Conservation (phyloP, 306 rosid species). For the Hylodesmum podocarpum region DNA sequence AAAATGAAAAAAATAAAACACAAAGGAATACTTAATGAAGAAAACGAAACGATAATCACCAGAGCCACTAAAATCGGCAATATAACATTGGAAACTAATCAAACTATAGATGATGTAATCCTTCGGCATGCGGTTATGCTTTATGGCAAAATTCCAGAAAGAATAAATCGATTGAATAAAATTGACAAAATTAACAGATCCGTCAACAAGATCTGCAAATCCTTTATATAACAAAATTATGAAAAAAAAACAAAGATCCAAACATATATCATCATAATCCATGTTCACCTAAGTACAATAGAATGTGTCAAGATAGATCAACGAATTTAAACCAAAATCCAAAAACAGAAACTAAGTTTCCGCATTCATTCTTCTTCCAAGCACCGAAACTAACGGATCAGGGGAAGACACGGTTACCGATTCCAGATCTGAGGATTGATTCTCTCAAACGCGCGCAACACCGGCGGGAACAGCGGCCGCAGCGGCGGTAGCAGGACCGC, state of each 20-base stretch:
- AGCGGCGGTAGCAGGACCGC: constrained; percentile 52
- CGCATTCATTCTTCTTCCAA: background rate
- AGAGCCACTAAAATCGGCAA: background rate
- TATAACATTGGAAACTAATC: background rate
- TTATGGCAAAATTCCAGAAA: background rate
- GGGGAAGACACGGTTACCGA: background rate
- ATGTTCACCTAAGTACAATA: constrained; percentile 29
- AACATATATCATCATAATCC: constrained; percentile 35
- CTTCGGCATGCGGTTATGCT: background rate
- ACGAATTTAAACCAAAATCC: background rate
- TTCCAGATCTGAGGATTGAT: constrained; percentile 6
- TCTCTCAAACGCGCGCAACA: constrained; percentile 47
- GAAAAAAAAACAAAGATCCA: constrained; percentile 36
- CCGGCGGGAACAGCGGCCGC: constrained; percentile 47
- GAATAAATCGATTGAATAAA: constrained; percentile 7
- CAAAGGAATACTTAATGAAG: background rate
- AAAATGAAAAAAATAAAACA: background rate
- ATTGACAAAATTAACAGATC: constrained; percentile 30
- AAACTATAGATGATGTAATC: background rate
- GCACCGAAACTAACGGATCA: background rate
- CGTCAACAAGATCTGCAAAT: constrained; percentile 25
- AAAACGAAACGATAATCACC: background rate
- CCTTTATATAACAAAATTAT: constrained; percentile 19
- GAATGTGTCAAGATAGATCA: constrained; percentile 3
- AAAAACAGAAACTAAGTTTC: constrained; percentile 16